phyloP scores from a whole-genome alignment of 23 red algal species.

The Gracilariopsis chorda region DNA sequence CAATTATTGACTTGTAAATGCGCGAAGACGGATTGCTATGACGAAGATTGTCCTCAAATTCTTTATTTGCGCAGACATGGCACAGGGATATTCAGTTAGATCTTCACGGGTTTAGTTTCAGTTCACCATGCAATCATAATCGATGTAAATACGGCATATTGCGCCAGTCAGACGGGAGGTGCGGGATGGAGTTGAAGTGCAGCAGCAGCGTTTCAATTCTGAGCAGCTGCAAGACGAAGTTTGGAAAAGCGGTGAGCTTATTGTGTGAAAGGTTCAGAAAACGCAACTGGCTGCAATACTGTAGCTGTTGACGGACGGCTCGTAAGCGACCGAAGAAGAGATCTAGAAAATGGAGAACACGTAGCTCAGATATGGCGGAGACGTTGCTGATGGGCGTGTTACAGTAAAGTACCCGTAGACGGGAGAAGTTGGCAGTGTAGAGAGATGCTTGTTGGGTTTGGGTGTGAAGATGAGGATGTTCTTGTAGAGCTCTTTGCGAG shows the following conservation, averaged over 20 bases:
- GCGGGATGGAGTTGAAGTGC: slow-evolving; percentile 27
- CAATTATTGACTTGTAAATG: no score
- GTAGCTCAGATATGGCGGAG: background rate
- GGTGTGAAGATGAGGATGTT: slow-evolving; percentile 4
- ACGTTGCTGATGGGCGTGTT: background rate
- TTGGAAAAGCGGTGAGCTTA: slow-evolving; percentile 1
- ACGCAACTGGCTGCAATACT: background rate
- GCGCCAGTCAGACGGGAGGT: slow-evolving; percentile 13
- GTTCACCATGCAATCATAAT: slow-evolving; percentile 29
- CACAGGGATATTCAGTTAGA: no score
- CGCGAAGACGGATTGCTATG: no score
- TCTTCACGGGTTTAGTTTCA: no score
- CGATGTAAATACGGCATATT: slow-evolving; percentile 32
- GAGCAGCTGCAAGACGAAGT: background rate
- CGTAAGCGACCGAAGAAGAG: background rate
- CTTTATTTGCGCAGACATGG: no score
- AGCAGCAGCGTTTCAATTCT: slow-evolving; percentile 13
- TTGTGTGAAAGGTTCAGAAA: slow-evolving; percentile 38
- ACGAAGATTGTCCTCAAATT: no score
- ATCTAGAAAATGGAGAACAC: slow-evolving; percentile 1
- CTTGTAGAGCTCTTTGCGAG: background rate
- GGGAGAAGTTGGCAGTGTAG: background rate
- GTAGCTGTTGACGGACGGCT: background rate
- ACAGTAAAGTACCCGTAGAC: background rate
- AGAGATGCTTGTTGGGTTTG: background rate